phyloP scores from a whole-genome alignment of 306 rosid genomes.

The Fragaria vesca region DNA sequence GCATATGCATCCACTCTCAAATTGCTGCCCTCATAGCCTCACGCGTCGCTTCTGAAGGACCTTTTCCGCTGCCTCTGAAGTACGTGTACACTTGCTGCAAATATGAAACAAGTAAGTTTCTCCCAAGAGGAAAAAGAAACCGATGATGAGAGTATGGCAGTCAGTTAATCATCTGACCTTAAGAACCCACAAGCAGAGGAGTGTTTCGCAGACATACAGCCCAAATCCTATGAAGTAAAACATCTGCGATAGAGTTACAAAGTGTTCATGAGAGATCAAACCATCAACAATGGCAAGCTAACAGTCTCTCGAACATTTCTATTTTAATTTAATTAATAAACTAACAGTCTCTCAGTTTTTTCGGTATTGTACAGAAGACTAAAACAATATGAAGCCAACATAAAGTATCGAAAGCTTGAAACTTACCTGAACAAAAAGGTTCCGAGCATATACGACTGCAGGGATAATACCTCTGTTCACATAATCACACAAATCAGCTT shows the following conservation, averaged over 20 bases:
- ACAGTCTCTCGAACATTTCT: background rate
- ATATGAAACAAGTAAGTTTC: constrained; percentile 13
- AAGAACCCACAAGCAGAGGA: constrained; percentile 93
- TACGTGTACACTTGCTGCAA: constrained; percentile 93
- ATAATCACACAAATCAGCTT: constrained; percentile 34
- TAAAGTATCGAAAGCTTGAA: constrained; percentile 7
- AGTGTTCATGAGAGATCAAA: constrained; percentile 6
- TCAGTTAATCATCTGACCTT: constrained; percentile 53
- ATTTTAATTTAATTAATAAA: too few relatives aligned
- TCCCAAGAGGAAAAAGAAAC: constrained; percentile 7
- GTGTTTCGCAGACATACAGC: constrained; percentile 60
- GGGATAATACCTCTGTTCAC: constrained; percentile 82
- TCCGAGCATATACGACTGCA: constrained; percentile 40
- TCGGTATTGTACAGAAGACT: background rate
- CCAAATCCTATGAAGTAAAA: constrained; percentile 84
- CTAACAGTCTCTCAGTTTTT: background rate
- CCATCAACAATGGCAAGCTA: background rate
- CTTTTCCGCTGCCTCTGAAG: constrained; percentile 96
- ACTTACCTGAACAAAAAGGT: constrained; percentile 64
- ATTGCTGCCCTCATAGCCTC: constrained; percentile 86
- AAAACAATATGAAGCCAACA: constrained; percentile 16
- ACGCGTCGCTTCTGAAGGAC: constrained; percentile 51
- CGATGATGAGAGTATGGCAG: constrained; percentile 2
- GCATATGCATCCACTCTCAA: constrained; percentile 23
- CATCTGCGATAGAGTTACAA: constrained; percentile 47